A percentile compares a stretch with the other conserved stretches of the same genome.
phyloP scores from a whole-genome alignment of 1,284 basidiomycete species.

The Puccinia novopanici region DNA sequence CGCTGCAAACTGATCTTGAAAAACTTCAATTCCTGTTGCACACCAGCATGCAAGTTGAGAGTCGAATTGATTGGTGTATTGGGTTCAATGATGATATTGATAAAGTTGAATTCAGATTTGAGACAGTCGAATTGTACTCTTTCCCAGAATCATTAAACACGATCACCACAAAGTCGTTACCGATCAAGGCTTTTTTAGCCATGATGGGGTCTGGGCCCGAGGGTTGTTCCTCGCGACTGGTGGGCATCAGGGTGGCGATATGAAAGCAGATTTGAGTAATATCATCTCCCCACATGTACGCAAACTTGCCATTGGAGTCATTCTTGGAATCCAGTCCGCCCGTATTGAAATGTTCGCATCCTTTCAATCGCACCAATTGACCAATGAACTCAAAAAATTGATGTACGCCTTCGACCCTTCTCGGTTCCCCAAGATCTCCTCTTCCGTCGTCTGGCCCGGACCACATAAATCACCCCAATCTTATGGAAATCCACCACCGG shows the following conservation, averaged over 20 bases:
- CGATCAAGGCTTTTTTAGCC: constrained; percentile 87
- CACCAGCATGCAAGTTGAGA: constrained; percentile 53
- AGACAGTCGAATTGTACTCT: constrained; percentile 85
- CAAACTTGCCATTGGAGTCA: constrained; percentile 79
- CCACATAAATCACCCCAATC: constrained; percentile 94
- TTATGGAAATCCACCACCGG: constrained; percentile 98
- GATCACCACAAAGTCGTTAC: constrained; percentile 91
- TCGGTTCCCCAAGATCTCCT: constrained; percentile 83
- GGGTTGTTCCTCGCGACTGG: constrained; percentile 52
- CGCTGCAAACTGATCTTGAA: constrained; percentile 87
- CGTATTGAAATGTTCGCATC: constrained; percentile 78
- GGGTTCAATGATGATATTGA: constrained; percentile 95
- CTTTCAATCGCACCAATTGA: constrained; percentile 82
- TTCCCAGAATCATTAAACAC: constrained; percentile 96
- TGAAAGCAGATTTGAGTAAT: constrained; percentile 94
- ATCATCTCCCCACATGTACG: constrained; percentile 99
- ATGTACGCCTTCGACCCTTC: constrained; percentile 94
- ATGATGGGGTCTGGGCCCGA: constrained; percentile 61
- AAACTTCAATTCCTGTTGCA: constrained; percentile 78
- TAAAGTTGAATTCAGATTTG: constrained; percentile 89
- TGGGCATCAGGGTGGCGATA: constrained; percentile 94
- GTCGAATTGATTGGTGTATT: constrained; percentile 67
- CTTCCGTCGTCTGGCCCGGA: constrained; percentile 83
- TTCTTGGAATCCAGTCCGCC: constrained; percentile 85
- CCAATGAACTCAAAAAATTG: constrained; percentile 85